Evolutionary conservation across 116 monocot genomes (phyloP), one percentile per base, ranked within the genome.

Genomic region (Thalassia testudinum): DNA sequence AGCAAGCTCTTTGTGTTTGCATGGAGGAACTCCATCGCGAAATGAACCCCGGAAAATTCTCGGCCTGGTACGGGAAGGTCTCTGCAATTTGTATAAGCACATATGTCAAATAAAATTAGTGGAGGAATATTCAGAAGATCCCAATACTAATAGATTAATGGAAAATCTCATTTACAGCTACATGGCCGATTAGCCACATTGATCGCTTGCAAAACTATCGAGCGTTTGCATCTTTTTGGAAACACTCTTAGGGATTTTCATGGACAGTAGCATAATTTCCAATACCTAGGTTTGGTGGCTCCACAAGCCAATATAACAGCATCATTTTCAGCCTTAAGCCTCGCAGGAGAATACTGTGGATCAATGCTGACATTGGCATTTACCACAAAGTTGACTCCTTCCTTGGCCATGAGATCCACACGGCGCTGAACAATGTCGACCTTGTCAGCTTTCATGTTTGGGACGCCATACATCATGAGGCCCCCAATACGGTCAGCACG

Each of bases 401-500:
- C 99, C 48, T 75, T 45, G 10, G 82, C 61, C 99, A 99, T 86
- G 52, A 99, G 82, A 48, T 99, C 67, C 15, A 90, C 99, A 58
- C 90, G 99, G 5, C 99, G 82, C 56, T 90, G 90, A 47, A 99
- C 90, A 61, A 99, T 54, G 26, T 78, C 82, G 26, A 77, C 53
- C 56, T 99, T 99, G 58, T 90, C 99, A 5, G 99, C 58, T 69
- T 99, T 99, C 99, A 99, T 99, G 75, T 99, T 99, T 29, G 99
- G 99, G 63, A 99, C 99, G 24, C 99, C 99, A 62, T 99, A 99
- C 99, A 99, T 90, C 99, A 99, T 99, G 24, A 99, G 67, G 16
- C 99, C 99, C 7, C 99, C 99, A 60, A 99, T 83, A 22, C 99
- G 85, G 30, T 99, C 99, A 56, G 99, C 71, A 37, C 99, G 89